Percentiles rank a stretch among this genome's conserved stretches.
Evolutionary conservation across 495 filamentous ascomycete species (phyloP).

Genomic region (Penicillium goetzii): DNA sequence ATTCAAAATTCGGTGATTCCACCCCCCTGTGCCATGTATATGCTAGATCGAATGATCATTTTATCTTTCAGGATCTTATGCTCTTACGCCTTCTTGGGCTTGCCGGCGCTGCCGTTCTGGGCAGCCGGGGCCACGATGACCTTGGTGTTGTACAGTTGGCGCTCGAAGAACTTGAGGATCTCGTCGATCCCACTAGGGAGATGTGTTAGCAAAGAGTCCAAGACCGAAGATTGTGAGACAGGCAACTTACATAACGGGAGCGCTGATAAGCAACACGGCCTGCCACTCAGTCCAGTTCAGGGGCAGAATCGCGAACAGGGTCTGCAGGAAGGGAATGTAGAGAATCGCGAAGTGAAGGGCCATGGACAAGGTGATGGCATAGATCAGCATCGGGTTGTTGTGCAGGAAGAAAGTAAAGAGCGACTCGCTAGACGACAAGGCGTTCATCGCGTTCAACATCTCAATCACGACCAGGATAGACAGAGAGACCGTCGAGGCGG

Average conservation of each 20-base stretch:
- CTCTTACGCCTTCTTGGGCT: slow-evolving; percentile 47
- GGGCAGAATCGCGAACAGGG: slow-evolving; percentile 88
- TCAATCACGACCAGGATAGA: slow-evolving; percentile 95
- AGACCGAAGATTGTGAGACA: not conserved
- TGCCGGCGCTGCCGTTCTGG: slow-evolving; percentile 41
- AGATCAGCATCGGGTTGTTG: slow-evolving; percentile 97
- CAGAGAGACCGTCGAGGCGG: slow-evolving; percentile 93
- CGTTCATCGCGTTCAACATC: slow-evolving; percentile 99
- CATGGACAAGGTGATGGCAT: slow-evolving; percentile 95
- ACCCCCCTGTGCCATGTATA: slow-evolving; percentile 8
- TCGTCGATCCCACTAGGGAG: slow-evolving; percentile 82
- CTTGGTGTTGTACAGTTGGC: slow-evolving; percentile 54
- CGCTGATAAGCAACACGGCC: slow-evolving; percentile 85
- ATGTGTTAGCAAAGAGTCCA: slow-evolving; percentile 19
- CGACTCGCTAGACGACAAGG: slow-evolving; percentile 91
- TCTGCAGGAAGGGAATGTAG: slow-evolving; percentile 88
- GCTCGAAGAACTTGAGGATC: slow-evolving; percentile 79
- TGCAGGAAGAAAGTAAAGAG: slow-evolving; percentile 90
- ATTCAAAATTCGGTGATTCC: slow-evolving; percentile 7
- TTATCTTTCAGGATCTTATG: slow-evolving; percentile 23
- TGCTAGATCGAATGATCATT: slow-evolving; percentile 24
- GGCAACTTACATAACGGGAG: slow-evolving; percentile 85
- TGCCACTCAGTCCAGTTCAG: slow-evolving; percentile 91
- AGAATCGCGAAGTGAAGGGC: slow-evolving; percentile 90
- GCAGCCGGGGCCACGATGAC: slow-evolving; percentile 22